Conservation (phyloP, 805 yeast species). For the Candida khao-thaluensis region DNA sequence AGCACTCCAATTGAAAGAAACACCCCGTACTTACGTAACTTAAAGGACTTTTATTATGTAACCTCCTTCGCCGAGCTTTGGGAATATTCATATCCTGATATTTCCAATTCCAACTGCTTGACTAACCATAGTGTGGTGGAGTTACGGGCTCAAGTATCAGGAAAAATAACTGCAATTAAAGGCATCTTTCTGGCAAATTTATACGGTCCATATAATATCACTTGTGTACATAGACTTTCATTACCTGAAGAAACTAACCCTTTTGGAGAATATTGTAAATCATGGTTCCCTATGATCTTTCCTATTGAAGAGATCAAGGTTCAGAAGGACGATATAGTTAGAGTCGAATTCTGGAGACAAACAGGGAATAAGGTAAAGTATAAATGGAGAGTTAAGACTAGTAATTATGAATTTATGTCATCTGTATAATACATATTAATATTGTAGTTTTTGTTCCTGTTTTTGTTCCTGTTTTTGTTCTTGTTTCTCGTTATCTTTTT, state of each 20-base stretch:
- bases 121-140: neutral
- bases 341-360: conserved; percentile 11
- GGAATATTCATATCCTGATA: conserved; percentile 14
- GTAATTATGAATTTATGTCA: neutral
- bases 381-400: conserved; percentile 21
- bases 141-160: conserved; percentile 47
- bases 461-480: no score
- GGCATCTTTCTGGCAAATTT: conserved; percentile 75
- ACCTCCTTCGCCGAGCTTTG: conserved; percentile 8
- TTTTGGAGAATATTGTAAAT: conserved; percentile 43
- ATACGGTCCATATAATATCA: conserved; percentile 54
- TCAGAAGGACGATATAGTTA: conserved; percentile 8
- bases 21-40: conserved; percentile 12
- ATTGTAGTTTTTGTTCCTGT: neutral
- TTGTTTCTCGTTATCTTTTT: no score
- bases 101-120: conserved; percentile 1
- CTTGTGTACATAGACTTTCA: neutral
- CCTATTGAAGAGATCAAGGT: conserved; percentile 22
- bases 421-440: conserved; percentile 4
- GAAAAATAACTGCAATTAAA: conserved; percentile 67
- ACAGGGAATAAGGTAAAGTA: conserved; percentile 24
- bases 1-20: conserved; percentile 21
- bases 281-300: conserved; percentile 41
- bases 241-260: conserved; percentile 23
- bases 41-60: conserved; percentile 11